These are phyloP conservation scores for Arthrobotrys iridis DNA, from an alignment of 2,329 filamentous ascomycete genomes.

Conservation along the genomic window DNA sequence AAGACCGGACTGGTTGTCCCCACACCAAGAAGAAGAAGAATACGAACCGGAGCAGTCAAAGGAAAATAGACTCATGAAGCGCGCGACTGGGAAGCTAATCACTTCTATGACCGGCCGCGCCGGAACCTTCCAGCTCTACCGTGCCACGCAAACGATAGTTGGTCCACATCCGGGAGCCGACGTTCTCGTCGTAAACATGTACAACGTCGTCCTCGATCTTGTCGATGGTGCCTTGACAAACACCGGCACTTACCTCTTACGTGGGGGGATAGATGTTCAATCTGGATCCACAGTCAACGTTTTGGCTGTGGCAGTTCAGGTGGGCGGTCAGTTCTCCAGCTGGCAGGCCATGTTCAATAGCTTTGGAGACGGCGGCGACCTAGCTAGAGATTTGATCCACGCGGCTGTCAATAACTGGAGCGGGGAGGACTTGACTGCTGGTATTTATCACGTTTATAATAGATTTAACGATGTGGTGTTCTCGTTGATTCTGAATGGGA, in stretches of 20 bases:
- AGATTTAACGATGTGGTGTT: constrained; percentile 12
- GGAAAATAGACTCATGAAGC: neutral
- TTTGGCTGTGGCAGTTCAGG: neutral
- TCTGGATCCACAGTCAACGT: constrained; percentile 14
- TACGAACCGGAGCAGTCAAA: neutral
- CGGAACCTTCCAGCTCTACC: neutral
- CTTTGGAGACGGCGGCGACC: constrained; percentile 9
- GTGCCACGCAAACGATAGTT: neutral
- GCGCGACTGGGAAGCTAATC: constrained; percentile 1
- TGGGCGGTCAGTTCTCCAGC: neutral
- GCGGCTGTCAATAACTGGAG: constrained; percentile 1
- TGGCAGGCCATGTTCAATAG: constrained; percentile 3
- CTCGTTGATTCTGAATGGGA: constrained; percentile 15
- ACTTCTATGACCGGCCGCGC: neutral
- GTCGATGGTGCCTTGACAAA: constrained; percentile 1
- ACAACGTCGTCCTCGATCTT: neutral
- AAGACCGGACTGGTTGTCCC: constrained; percentile 2
- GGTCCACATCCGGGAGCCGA: neutral
- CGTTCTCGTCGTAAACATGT: neutral
- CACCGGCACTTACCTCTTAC: neutral
- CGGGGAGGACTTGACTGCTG: neutral
- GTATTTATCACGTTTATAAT: constrained; percentile 26
- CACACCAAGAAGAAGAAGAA: neutral
- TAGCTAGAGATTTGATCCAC: neutral
- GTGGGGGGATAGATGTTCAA: neutral